Conservation (phyloP, 441 rosid species). For the Geranium incanum region DNA sequence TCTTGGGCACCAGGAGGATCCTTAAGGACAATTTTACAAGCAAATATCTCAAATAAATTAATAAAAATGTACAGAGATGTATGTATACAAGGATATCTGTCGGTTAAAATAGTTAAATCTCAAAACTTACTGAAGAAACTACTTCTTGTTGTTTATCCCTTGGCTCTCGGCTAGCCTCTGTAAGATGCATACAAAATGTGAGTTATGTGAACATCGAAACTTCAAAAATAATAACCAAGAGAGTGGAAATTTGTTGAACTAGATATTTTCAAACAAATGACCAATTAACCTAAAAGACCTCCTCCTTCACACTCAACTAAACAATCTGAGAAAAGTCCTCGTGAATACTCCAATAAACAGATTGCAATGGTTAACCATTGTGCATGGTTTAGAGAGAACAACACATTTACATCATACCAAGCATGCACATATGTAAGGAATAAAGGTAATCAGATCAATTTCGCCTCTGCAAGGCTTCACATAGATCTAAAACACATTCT, state of each 20-base stretch:
- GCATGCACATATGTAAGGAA: not conserved
- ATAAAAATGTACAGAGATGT: not conserved
- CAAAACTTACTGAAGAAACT: constrained; percentile 31
- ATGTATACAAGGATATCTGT: not conserved
- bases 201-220: not conserved
- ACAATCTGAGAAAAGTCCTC: not conserved
- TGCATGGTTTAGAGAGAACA: not conserved
- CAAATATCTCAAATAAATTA: constrained; percentile 16
- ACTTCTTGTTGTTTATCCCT: constrained; percentile 22
- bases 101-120: not conserved
- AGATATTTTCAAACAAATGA: not conserved
- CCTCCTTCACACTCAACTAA: not conserved
- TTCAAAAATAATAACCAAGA: not conserved
- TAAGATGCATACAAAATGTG: constrained; percentile 1
- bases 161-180: constrained; percentile 29
- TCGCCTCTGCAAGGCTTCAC: not conserved
- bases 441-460: not conserved
- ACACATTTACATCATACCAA: not conserved
- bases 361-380: not conserved
- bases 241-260: not conserved
- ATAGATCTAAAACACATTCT: not conserved
- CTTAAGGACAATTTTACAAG: constrained; percentile 29
- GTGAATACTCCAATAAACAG: not conserved
- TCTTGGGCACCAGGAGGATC: constrained; percentile 28
- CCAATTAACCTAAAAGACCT: not conserved